A percentile compares a stretch with the other conserved stretches of the same genome.
These are phyloP conservation scores for Calonectria honghensis DNA, from an alignment of 2,329 filamentous ascomycete genomes.

Conservation along the genomic window DNA sequence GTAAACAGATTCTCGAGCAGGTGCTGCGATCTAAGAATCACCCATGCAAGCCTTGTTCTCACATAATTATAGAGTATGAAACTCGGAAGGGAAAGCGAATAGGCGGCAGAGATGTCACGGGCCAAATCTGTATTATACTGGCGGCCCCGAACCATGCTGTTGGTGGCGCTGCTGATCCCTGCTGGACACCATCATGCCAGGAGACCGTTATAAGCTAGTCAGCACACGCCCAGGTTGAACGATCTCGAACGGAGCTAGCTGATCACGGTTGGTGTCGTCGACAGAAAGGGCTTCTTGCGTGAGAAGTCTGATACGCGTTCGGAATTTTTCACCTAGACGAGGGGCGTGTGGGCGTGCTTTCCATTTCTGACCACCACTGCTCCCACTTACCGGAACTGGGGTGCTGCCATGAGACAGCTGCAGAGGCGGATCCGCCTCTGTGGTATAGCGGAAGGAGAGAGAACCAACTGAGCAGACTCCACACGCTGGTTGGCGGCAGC, in stretches of 20 bases:
- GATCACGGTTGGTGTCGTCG: slow-evolving; percentile 4
- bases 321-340: not conserved
- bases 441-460: not conserved
- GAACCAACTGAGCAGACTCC: not conserved
- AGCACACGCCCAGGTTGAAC: not conserved
- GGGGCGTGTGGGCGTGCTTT: not conserved
- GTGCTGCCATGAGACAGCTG: not conserved
- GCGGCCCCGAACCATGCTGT: not conserved
- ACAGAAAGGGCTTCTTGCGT: not conserved
- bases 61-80: not conserved
- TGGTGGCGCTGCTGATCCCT: slow-evolving; percentile 15
- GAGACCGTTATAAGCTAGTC: not conserved
- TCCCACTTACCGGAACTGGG: not conserved
- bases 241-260: slow-evolving; percentile 6
- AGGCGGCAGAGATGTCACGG: not conserved
- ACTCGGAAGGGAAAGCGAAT: not conserved
- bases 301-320: not conserved
- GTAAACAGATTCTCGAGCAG: not conserved
- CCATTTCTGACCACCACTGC: not conserved
- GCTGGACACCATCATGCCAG: slow-evolving; percentile 19
- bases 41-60: not conserved
- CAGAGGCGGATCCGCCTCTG: slow-evolving; percentile 10
- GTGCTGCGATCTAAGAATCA: slow-evolving; percentile 8
- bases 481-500: not conserved
- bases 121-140: slow-evolving; percentile 10